Evolutionary conservation across 2,329 filamentous ascomycete genomes (phyloP), one percentile per base, ranked within the genome.

Genomic region (Fusarium acutatum): DNA sequence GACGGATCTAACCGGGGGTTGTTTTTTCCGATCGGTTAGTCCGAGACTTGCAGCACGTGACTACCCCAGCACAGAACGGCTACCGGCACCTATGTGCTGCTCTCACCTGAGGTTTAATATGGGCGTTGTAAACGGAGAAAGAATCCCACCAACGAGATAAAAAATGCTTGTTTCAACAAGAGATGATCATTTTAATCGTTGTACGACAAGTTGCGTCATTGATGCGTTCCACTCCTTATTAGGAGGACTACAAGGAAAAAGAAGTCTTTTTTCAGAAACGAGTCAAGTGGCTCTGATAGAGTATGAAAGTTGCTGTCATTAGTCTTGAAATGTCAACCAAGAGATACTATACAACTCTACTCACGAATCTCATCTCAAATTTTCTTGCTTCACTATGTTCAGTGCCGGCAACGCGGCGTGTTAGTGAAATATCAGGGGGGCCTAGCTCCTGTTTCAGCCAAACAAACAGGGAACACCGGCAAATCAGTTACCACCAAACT

Each of bases 21-120:
- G 60, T 70, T 74, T 67, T 74, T 75, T 75, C 73, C 73, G 71
- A 32, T 24, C 10, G 14, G 32, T 76, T 78, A 57, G 37, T 73
- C 72, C 69, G 75, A 28, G 69, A 28, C 1, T 17, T 1, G 0
- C 0, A 2, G 7, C 71, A 73, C 71, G 71, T 73, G 71, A 73
- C 41, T 38, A 41, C 43, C 62, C 35, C 40, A 20, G 32, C 5
- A 28, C 35, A 28, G 3, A 22, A 38, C 53, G 71, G 67, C 32
- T 68, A 43, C 50, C 66, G 66, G 71, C 71, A 71, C 46, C 28
- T 70, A 8, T 56, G 63, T 54, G 26, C 40, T 41, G 49, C 43
- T 17, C 65, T 34, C 50, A 73, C 57, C 46, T 71, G 52, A 73
- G 28, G 41, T 34, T 69, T 61, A 35, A 37, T 20, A 46, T 61